These are phyloP conservation scores for Claviceps sorghi DNA, from an alignment of 2,329 filamentous ascomycete genomes.

Conservation along the genomic window DNA sequence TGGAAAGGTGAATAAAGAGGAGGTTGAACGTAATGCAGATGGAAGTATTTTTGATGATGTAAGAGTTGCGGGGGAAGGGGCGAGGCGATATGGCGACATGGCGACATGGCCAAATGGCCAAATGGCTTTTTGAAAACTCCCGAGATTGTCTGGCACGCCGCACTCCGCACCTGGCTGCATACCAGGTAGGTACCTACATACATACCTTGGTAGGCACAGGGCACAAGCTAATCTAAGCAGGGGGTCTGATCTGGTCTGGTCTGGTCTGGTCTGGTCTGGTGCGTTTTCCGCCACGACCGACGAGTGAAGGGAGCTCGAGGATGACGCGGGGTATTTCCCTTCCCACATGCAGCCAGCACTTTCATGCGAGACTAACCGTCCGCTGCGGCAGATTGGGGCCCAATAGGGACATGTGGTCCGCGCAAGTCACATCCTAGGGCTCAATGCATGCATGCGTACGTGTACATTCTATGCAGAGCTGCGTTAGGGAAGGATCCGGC, in stretches of 20 bases:
- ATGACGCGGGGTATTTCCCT: neutral
- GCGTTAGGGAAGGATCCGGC: too few species aligned
- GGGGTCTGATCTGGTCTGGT: too few species aligned
- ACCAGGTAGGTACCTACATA: too few species aligned
- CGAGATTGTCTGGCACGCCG: neutral
- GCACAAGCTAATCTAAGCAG: neutral
- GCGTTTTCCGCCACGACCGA: neutral
- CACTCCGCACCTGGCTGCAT: neutral
- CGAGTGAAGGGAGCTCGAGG: neutral
- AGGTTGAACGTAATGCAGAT: neutral
- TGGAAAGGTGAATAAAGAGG: neutral
- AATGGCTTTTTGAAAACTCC: neutral
- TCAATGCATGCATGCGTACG: neutral
- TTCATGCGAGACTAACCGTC: neutral
- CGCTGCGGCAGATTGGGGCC: neutral
- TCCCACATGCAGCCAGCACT: neutral
- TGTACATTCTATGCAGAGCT: neutral
- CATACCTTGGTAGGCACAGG: neutral
- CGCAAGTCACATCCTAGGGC: neutral
- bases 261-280: neutral
- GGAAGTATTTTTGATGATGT: neutral
- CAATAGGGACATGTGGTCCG: neutral
- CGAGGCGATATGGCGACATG: too few species aligned
- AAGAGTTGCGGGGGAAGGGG: neutral
- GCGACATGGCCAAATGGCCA: neutral